Evolutionary conservation across 306 rosid genomes (phyloP).

Genomic region (Castanea sativa): DNA sequence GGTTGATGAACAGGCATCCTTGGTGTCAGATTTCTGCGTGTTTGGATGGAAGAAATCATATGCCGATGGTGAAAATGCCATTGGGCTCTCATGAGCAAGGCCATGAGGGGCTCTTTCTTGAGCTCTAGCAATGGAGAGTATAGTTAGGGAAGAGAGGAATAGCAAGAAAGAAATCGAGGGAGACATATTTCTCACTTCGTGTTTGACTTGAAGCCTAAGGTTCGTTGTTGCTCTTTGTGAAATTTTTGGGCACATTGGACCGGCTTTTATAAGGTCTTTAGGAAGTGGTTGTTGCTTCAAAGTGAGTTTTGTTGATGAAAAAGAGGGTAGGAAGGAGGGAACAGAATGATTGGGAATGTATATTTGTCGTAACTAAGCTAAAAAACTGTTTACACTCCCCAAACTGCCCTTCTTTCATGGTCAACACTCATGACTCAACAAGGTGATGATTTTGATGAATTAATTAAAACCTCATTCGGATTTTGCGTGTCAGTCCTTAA

Average conservation of each 20-base stretch:
- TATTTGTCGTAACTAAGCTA: constrained; percentile 5
- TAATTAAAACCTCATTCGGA: background rate
- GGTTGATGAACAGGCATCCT: constrained; percentile 50
- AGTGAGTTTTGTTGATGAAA: constrained; percentile 46
- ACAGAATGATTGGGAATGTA: constrained; percentile 56
- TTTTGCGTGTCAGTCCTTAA: background rate
- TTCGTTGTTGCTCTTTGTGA: constrained; percentile 24
- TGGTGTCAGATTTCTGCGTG: constrained; percentile 29
- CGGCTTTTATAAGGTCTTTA: constrained; percentile 58
- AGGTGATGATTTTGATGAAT: background rate
- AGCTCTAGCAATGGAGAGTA: constrained; percentile 42
- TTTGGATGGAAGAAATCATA: constrained; percentile 83
- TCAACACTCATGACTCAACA: too few species aligned
- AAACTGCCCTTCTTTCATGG: constrained; percentile 10
- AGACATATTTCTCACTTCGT: constrained; percentile 37
- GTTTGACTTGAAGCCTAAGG: constrained; percentile 19
- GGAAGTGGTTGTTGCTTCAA: constrained; percentile 60
- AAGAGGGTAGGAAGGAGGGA: constrained; percentile 35
- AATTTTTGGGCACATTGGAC: constrained; percentile 22
- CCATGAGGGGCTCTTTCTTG: constrained; percentile 95
- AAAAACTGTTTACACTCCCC: constrained; percentile 6
- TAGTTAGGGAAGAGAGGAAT: constrained; percentile 40
- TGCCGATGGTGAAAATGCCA: constrained; percentile 69
- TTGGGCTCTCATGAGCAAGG: constrained; percentile 51
- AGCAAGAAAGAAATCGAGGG: constrained; percentile 31